phyloP scores from a whole-genome alignment of 192 early-diverging fungal species.

The Rhizophagus sp. region DNA sequence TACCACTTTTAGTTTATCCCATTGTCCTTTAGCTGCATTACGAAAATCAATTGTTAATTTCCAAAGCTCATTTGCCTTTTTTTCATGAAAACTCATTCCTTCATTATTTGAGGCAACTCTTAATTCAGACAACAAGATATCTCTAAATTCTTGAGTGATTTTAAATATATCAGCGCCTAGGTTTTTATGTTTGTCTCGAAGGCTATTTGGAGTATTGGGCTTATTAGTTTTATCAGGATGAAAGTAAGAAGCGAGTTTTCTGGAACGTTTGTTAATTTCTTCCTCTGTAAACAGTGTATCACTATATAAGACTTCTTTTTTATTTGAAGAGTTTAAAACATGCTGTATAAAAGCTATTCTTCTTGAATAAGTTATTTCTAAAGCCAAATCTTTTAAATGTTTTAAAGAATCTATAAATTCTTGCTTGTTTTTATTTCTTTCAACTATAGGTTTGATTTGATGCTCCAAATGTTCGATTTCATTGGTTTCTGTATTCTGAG shows the following conservation, averaged over 20 bases:
- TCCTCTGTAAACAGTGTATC: not conserved
- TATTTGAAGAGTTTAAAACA: slow-evolving; percentile 15
- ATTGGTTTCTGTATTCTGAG: no score
- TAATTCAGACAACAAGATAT: not conserved
- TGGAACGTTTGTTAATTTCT: not conserved
- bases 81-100: not conserved
- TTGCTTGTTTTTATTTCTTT: not conserved
- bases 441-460: no score
- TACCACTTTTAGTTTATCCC: slow-evolving; percentile 3
- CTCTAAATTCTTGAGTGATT: not conserved
- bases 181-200: not conserved
- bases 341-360: not conserved
- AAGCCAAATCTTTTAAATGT: not conserved
- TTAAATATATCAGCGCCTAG: not conserved
- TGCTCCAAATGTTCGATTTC: no score
- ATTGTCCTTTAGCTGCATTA: not conserved
- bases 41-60: slow-evolving; percentile 8
- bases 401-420: not conserved
- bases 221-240: not conserved
- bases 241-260: slow-evolving; percentile 5
- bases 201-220: not conserved
- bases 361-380: not conserved
- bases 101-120: not conserved
- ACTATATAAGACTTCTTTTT: not conserved
- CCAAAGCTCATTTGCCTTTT: not conserved